Percentiles rank a stretch among this genome's conserved stretches.
Evolutionary conservation across 2,329 filamentous ascomycete species (phyloP).

Genomic region (Cercospora berteroae): DNA sequence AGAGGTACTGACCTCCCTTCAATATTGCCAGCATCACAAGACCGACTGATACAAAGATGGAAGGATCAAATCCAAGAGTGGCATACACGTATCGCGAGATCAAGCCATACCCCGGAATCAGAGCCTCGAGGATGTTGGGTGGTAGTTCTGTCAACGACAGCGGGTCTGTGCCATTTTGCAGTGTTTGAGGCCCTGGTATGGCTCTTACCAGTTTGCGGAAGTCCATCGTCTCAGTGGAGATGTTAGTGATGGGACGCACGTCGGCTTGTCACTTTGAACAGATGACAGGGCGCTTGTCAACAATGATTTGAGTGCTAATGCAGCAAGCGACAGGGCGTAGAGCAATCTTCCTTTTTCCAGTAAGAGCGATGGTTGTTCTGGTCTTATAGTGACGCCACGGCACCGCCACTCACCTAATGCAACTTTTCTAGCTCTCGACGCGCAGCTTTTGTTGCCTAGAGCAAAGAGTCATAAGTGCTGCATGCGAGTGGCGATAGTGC

Average conservation of each 20-base stretch:
- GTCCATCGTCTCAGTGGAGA: conserved; percentile 26
- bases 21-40: conserved; percentile 44
- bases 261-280: neutral
- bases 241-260: neutral
- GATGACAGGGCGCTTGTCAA: neutral
- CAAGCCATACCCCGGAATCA: conserved; percentile 53
- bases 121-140: conserved; percentile 48
- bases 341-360: neutral
- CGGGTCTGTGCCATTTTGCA: conserved; percentile 20
- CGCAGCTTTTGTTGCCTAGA: conserved; percentile 1
- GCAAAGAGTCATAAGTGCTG: neutral
- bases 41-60: conserved; percentile 46
- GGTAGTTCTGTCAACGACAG: conserved; percentile 40
- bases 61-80: conserved; percentile 49
- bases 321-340: neutral
- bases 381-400: conserved; percentile 6
- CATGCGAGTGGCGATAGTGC: conserved; percentile 6
- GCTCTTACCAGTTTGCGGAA: conserved; percentile 29
- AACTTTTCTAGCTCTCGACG: neutral
- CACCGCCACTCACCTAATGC: neutral
- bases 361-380: neutral
- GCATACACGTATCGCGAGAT: conserved; percentile 46
- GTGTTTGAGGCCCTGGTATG: conserved; percentile 15
- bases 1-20: conserved; percentile 42
- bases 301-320: neutral